Conservation (phyloP, 306 rosid genomes). For the Vicia faba region DNA sequence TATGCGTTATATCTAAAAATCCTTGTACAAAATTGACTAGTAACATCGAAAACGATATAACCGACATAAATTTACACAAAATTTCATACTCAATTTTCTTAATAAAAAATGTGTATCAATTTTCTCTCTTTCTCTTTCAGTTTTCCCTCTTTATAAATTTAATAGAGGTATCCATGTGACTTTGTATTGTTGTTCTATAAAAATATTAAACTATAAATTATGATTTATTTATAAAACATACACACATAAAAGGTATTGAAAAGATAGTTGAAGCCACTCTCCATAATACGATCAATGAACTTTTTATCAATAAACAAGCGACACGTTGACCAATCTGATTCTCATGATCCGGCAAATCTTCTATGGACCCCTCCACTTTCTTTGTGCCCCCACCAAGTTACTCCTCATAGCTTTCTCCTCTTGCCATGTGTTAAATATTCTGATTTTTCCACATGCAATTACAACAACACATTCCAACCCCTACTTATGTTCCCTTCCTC, state of each 20-base stretch:
- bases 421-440: neutral
- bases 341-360: conserved; percentile 28
- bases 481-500: conserved; percentile 45
- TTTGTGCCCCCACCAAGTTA: conserved; percentile 38
- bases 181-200: too few relatives aligned
- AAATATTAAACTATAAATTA: too few relatives aligned
- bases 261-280: neutral
- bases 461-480: conserved; percentile 12
- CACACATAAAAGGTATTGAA: neutral
- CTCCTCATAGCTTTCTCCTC: neutral
- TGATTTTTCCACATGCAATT: neutral
- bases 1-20: too few relatives aligned
- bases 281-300: neutral
- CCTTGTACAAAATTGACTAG: too few relatives aligned
- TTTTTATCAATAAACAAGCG: neutral
- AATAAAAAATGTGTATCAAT: too few relatives aligned
- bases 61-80: too few relatives aligned
- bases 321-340: conserved; percentile 34
- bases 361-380: conserved; percentile 46
- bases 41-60: too few relatives aligned
- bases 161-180: too few relatives aligned
- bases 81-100: too few relatives aligned
- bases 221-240: too few relatives aligned
- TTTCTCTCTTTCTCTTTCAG: too few relatives aligned
- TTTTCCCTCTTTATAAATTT: too few relatives aligned